Evolutionary conservation across 345 rosid genomes (phyloP), one percentile per base, ranked within the genome.

Genomic region (Eucalyptus pauciflora): DNA sequence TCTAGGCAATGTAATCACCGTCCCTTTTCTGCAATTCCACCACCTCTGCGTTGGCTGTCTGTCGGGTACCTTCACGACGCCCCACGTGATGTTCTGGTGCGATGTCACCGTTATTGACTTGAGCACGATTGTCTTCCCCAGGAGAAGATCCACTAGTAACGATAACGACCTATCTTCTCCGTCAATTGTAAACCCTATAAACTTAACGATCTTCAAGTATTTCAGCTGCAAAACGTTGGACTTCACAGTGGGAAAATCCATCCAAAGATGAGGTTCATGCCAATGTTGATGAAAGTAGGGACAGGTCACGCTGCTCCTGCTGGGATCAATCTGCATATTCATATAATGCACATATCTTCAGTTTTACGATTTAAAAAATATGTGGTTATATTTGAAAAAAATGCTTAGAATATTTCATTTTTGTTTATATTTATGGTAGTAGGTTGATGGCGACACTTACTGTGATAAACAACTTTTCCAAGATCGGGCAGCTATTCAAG

Each of bases 241-340:
- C 88, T 50, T 87, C 89, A 87, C 71, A 4, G 91, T 25, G 45
- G 87, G 51, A 20, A 81, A 83, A 83, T 87, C 89, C 91, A 86
- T 90, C 91, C 91, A 90, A 20, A 90, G 88, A 86, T 90, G 91
- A 37, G 91, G 91, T 80, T 90, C 91, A 29, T 90, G 91, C 89
- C 91, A 90, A 67, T 87, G 37, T 45, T 85, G 89, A 50, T 90
- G 89, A 46, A 90, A 46, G 29, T 56, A 4, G 18, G 91, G 89
- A 49, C 52, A 14, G 50, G 17, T 11, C 33, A 87, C 86, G 6
- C 25, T 8, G 33, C n/a, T 52, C 46, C 58, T 85, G 31, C 67
- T 31, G 31, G 52, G n/a, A 85, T 90, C 87, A 14, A 87, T 29
- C 91, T 87, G 87, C 60, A 48, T 27, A 62, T 29, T 13, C 24